A percentile compares a stretch with the other conserved stretches of the same genome.
These are phyloP conservation scores for Trypanosoma boissoni DNA, from an alignment of 208 protist species.

Conservation along the genomic window DNA sequence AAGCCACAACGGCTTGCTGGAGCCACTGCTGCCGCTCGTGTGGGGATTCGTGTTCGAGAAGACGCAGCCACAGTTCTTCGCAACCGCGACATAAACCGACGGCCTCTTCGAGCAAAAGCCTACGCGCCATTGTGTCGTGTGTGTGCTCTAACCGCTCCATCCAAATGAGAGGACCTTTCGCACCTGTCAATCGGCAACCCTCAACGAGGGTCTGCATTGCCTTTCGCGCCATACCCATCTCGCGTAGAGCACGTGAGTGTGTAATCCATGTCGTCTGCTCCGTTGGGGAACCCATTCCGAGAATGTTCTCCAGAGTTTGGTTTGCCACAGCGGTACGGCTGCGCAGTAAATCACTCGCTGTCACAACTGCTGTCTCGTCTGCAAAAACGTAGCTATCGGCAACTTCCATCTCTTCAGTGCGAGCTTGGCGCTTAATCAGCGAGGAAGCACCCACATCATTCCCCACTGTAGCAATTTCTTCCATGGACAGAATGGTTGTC, in stretches of 20 bases:
- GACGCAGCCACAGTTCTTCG: constrained; percentile 67
- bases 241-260: constrained; percentile 59
- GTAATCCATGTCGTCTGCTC: constrained; percentile 86
- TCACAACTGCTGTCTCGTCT: constrained; percentile 65
- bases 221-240: constrained; percentile 67
- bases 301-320: constrained; percentile 49
- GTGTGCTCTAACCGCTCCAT: constrained; percentile 58
- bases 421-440: constrained; percentile 58
- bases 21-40: constrained; percentile 52
- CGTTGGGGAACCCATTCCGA: constrained; percentile 72
- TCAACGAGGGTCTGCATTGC: constrained; percentile 64
- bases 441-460: constrained; percentile 12
- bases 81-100: constrained; percentile 41
- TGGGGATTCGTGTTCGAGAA: constrained; percentile 46
- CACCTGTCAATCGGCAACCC: constrained; percentile 60
- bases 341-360: constrained; percentile 57
- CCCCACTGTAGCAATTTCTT: constrained; percentile 26
- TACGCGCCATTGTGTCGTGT: constrained; percentile 37
- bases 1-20: constrained; percentile 68
- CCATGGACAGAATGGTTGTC: constrained; percentile 18
- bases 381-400: constrained; percentile 71
- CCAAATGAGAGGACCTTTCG: constrained; percentile 72
- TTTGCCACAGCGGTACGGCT: constrained; percentile 31
- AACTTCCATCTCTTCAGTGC: constrained; percentile 57
- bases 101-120: constrained; percentile 68